Evolutionary conservation across 139 green algal species (phyloP).

Genomic region (Chlamydomonas sp.): DNA sequence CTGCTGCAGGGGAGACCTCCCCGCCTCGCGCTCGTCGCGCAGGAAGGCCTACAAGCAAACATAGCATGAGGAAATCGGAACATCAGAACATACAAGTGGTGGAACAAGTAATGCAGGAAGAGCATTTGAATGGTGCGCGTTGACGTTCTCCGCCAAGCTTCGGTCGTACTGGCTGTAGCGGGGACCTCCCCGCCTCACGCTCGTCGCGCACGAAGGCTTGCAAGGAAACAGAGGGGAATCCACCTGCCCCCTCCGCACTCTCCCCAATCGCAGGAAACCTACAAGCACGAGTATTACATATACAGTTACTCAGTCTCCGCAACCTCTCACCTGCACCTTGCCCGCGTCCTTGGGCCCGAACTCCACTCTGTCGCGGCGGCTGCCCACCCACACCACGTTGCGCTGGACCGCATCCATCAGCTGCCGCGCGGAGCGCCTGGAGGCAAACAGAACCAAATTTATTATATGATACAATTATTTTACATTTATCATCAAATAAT

Average conservation of each 20-base stretch:
- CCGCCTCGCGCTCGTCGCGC: constrained; percentile 13
- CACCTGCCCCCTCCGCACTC: background rate
- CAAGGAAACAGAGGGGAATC: background rate
- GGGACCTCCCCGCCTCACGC: constrained; percentile 43
- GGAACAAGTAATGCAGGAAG: background rate
- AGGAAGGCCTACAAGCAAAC: constrained; percentile 17
- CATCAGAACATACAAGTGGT: background rate
- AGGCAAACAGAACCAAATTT: background rate
- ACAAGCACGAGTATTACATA: background rate
- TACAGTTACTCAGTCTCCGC: background rate
- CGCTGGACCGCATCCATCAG: constrained; percentile 69
- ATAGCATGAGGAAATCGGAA: background rate
- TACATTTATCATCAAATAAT: too few species aligned
- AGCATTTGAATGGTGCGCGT: background rate
- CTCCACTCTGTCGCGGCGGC: constrained; percentile 68
- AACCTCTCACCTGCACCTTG: constrained; percentile 38
- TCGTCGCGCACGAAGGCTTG: constrained; percentile 31
- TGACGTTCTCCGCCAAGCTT: constrained; percentile 56
- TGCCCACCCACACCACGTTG: constrained; percentile 73
- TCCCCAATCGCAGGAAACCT: background rate
- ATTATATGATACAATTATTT: too few species aligned
- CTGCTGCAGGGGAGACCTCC: constrained; percentile 66
- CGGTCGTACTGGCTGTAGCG: constrained; percentile 65
- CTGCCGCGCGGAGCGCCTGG: constrained; percentile 44
- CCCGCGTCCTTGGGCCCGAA: constrained; percentile 83